Conservation (phyloP, 108 stramenopile genomes). For the Chaetoceros tenuissimus region DNA sequence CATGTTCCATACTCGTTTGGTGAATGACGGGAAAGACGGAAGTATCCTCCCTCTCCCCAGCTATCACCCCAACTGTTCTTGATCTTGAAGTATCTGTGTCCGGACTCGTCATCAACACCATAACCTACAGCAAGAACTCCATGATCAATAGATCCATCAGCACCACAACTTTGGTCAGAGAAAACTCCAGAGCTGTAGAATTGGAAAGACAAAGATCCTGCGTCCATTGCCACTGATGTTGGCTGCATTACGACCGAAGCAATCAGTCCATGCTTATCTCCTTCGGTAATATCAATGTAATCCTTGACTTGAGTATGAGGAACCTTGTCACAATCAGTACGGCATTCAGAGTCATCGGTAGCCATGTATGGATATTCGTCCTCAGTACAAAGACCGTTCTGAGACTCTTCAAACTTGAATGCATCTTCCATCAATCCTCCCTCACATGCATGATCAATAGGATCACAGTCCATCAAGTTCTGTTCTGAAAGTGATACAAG, state of each 20-base stretch:
- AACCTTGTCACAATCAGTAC: conserved; percentile 61
- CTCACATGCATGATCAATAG: conserved; percentile 79
- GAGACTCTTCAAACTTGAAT: conserved; percentile 78
- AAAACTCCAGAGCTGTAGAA: conserved; percentile 94
- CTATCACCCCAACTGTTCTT: conserved; percentile 79
- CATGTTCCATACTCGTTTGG: conserved; percentile 72
- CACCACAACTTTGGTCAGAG: conserved; percentile 57
- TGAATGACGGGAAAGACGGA: conserved; percentile 70
- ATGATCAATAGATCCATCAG: conserved; percentile 77
- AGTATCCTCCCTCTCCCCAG: conserved; percentile 90
- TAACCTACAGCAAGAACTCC: conserved; percentile 95
- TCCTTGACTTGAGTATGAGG: conserved; percentile 58
- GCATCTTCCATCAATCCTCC: conserved; percentile 97
- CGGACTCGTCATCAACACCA: conserved; percentile 70
- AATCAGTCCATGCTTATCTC: conserved; percentile 59
- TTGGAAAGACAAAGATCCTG: conserved; percentile 80
- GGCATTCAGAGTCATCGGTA: conserved; percentile 43
- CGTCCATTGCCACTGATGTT: conserved; percentile 75
- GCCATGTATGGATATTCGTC: conserved; percentile 86
- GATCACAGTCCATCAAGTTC: conserved; percentile 92
- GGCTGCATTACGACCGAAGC: conserved; percentile 70
- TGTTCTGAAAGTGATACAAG: conserved; percentile 85
- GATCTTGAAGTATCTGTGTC: conserved; percentile 28
- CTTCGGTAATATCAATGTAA: conserved; percentile 71
- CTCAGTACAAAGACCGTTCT: conserved; percentile 81